These are phyloP conservation scores for Verticillium alfalfae DNA, from an alignment of 2,329 filamentous ascomycete species.

Conservation along the genomic window DNA sequence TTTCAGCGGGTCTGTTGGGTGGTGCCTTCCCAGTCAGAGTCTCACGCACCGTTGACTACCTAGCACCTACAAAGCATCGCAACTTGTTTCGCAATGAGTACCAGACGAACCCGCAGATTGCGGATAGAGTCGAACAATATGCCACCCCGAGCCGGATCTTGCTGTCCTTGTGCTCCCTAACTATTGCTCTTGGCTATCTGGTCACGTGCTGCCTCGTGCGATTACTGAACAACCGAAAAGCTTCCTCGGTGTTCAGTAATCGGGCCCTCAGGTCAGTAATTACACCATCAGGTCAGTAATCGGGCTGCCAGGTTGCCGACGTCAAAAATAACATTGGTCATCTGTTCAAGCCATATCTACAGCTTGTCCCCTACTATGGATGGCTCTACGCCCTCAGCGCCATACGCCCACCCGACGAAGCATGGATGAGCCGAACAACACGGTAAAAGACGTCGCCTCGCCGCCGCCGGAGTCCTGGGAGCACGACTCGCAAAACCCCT, in stretches of 20 bases:
- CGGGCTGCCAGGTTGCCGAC: not conserved
- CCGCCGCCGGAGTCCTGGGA: not conserved
- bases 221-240: not conserved
- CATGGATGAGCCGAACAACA: not conserved
- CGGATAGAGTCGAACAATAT: no score
- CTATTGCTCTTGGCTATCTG: no score
- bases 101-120: no score
- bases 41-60: no score
- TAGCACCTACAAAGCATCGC: no score
- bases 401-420: no score
- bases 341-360: not conserved
- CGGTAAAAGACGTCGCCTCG: not conserved
- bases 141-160: no score
- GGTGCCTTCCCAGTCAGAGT: no score
- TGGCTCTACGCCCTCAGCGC: no score
- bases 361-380: not conserved
- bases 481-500: not conserved
- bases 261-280: not conserved
- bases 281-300: not conserved
- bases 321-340: not conserved
- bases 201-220: not conserved
- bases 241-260: not conserved
- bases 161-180: no score
- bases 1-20: no score
- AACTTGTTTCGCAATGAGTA: no score